Base-by-base conservation (phyloP, 2,329 filamentous ascomycete genomes). In the Pseudogymnoascus sp. region DNA sequence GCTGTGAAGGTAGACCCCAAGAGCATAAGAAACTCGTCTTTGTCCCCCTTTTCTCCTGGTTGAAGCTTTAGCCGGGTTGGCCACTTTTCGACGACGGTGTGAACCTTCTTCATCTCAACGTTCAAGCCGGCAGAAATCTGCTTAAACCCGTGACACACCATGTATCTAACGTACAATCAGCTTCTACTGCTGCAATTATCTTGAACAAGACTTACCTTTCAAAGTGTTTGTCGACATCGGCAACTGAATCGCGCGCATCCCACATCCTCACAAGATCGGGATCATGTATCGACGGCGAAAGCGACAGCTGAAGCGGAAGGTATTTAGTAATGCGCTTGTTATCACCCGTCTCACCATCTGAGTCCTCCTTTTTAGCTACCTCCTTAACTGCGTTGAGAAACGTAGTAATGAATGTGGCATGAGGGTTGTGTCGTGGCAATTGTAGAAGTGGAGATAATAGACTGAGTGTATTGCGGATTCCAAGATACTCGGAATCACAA, bases 341-440 rank as follows among this genome's bases (percentile, higher is more conserved):
- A 19, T 61, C 33, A 36, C 8, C 19, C 9, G 4, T 30, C 11
- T 39, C n/a, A 9, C 11, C 22, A 9, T 35, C 41, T 25, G 35
- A 35, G 33, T 65, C 61, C 1, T 6, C 45, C 14, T 22, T 58
- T n/a, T 64, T 62, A 6, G 36, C 49, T 16, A 42, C 9, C 25
- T 71, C 64, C 0, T 60, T 7, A 25, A 74, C 66, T 0, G 74
- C 75, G 61, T 76, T 76, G 33, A 75, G 62, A 68, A 78, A 79
- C 0, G 77, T 70, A 8, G 73, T 72, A 5, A 80, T 63, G 1
- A 79, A 64, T 0, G 75, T 75, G 1, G 77, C 77, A 23, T 75
- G 69, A 0, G 72, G 71, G 62, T 78, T 80, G 5, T 71, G 45
- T 1, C 2, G 1, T 6, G 64, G 70, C 0, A 63, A 19, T 59